phyloP scores from a whole-genome alignment of 495 filamentous ascomycete genomes.

The Platismatia glauca region DNA sequence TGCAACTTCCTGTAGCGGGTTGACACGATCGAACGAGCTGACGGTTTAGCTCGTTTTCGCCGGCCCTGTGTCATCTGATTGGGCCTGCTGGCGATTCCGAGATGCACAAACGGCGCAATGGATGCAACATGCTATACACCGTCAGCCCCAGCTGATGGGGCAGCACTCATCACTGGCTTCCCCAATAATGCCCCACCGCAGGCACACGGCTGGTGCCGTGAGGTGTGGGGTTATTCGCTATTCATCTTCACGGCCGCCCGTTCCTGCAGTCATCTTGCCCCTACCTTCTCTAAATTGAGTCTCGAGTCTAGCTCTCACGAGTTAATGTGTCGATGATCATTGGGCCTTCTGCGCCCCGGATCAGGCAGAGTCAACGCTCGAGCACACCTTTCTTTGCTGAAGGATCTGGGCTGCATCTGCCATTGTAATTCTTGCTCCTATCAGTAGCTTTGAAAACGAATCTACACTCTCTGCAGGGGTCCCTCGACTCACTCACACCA shows the following conservation, averaged over 20 bases:
- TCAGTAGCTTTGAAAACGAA: not conserved
- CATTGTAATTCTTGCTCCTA: not conserved
- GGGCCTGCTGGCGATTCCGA: not conserved
- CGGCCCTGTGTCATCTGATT: not conserved
- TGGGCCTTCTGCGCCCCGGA: slow-evolving; percentile 3
- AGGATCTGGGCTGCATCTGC: slow-evolving; percentile 5
- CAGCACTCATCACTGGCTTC: not conserved
- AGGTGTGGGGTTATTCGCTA: slow-evolving; percentile 4
- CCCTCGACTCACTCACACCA: not conserved
- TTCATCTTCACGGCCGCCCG: slow-evolving; percentile 1
- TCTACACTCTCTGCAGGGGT: not conserved
- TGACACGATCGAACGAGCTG: not conserved
- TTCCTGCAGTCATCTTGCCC: slow-evolving; percentile 13
- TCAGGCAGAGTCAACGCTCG: not conserved
- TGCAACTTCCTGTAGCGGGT: not conserved
- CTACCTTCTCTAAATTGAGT: not conserved
- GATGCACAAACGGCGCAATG: not conserved
- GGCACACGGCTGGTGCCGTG: slow-evolving; percentile 5
- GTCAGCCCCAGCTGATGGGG: not conserved
- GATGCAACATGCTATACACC: not conserved
- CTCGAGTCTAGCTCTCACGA: slow-evolving; percentile 11
- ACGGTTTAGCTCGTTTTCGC: not conserved
- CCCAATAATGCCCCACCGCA: slow-evolving; percentile 9
- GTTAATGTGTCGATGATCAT: slow-evolving; percentile 8
- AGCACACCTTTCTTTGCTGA: not conserved